Conservation (phyloP, 305 asterid genomes). For the Euphrasia arctica region DNA sequence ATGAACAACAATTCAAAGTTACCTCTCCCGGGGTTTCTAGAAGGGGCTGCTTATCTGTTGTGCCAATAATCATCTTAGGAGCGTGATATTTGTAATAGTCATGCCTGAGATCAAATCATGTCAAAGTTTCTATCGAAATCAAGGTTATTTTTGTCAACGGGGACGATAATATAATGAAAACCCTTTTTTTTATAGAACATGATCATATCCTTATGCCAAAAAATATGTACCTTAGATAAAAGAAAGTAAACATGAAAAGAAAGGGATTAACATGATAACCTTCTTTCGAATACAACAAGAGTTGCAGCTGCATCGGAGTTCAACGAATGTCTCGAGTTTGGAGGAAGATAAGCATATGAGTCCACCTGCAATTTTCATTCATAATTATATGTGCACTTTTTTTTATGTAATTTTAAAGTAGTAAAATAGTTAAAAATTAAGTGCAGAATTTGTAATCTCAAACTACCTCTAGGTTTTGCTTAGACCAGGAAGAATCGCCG, state of each 20-base stretch:
- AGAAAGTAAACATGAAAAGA: conserved; percentile 9
- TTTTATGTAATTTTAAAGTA: background rate
- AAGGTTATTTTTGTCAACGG: background rate
- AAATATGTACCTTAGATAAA: conserved; percentile 2
- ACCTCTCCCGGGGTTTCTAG: conserved; percentile 97
- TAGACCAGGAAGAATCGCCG: conserved; percentile 38
- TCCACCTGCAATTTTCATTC: conserved; percentile 62
- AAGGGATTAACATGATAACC: conserved; percentile 38
- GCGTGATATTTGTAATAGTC: conserved; percentile 53
- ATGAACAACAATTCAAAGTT: conserved; percentile 17
- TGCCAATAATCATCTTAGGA: conserved; percentile 56
- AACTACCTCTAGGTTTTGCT: conserved; percentile 57
- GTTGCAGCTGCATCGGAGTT: conserved; percentile 59
- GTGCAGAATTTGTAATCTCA: conserved; percentile 3
- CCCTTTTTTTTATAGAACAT: background rate
- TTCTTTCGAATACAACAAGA: conserved; percentile 76
- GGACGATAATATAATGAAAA: background rate
- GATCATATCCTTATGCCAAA: conserved; percentile 1
- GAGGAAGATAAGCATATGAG: conserved; percentile 90
- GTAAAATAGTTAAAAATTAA: background rate
- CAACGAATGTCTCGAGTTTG: conserved; percentile 59
- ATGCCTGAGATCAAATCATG: conserved; percentile 46
- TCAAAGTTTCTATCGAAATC: conserved; percentile 10
- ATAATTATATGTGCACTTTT: background rate
- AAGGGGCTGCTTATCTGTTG: conserved; percentile 76